phyloP scores from a whole-genome alignment of 306 rosid species.

The Prunus mira region DNA sequence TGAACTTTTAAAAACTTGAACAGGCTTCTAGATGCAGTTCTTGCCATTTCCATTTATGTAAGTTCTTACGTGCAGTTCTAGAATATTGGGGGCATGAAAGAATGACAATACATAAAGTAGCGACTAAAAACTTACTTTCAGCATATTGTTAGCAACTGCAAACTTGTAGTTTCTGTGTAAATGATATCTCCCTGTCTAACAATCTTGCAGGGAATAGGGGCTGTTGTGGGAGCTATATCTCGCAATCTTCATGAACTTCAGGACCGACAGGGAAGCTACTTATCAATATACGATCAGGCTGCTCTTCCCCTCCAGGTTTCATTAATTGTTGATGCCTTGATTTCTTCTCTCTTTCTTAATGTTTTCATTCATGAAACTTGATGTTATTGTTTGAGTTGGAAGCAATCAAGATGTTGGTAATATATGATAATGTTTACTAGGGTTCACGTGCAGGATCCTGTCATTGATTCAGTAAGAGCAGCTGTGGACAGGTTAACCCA shows the following conservation, averaged over 20 bases:
- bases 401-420: constrained; percentile 9
- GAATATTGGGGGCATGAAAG: not conserved
- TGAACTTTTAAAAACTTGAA: not conserved
- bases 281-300: constrained; percentile 90
- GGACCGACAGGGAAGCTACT: constrained; percentile 94
- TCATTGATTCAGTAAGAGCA: constrained; percentile 71
- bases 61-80: not conserved
- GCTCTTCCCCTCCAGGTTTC: constrained; percentile 83
- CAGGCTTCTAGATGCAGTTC: not conserved
- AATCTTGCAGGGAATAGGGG: constrained; percentile 77
- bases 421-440: constrained; percentile 20
- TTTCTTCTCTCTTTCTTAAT: constrained; percentile 9
- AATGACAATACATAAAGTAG: constrained; percentile 5
- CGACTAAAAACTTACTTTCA: not conserved
- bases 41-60: not conserved
- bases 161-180: constrained; percentile 7
- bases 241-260: constrained; percentile 99
- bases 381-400: not conserved
- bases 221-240: constrained; percentile 97
- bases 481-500: constrained; percentile 83
- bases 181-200: constrained; percentile 25
- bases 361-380: constrained; percentile 5
- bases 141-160: constrained; percentile 7
- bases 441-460: constrained; percentile 80
- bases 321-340: constrained; percentile 15